Evolutionary conservation across 1,139 yeast species (phyloP).

Genomic region (Kodamaea derodonti): DNA sequence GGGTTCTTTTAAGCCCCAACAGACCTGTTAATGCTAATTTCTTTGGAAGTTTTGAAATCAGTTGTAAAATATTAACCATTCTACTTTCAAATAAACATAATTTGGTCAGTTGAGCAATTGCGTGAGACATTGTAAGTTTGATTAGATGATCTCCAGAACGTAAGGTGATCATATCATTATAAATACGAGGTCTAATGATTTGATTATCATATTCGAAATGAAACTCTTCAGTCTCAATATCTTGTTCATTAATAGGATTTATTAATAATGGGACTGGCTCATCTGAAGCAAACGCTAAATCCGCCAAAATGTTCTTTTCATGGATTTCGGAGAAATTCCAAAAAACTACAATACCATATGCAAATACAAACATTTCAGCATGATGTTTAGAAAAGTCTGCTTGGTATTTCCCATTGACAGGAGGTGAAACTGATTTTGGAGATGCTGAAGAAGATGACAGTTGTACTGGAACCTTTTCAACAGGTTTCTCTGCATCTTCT

Average conservation of each 20-base stretch:
- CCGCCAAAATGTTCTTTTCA: conserved; percentile 91
- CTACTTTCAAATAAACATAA: conserved; percentile 86
- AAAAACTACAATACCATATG: conserved; percentile 91
- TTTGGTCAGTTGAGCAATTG: conserved; percentile 94
- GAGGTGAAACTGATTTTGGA: conserved; percentile 7
- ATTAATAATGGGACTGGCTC: conserved; percentile 49
- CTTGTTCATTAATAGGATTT: conserved; percentile 81
- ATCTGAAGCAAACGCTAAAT: conserved; percentile 71
- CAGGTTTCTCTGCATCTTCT: not conserved
- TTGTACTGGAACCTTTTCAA: not conserved
- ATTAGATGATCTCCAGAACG: conserved; percentile 90
- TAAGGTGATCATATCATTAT: conserved; percentile 89
- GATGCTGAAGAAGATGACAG: not conserved
- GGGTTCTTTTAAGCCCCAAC: conserved; percentile 73
- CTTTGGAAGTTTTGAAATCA: conserved; percentile 84
- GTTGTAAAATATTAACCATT: conserved; percentile 78
- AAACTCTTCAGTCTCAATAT: conserved; percentile 92
- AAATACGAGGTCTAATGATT: conserved; percentile 81
- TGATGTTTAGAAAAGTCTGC: conserved; percentile 63
- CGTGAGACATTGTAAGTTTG: conserved; percentile 90
- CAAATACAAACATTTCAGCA: conserved; percentile 87
- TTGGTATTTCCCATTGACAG: conserved; percentile 8
- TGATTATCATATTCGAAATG: conserved; percentile 86
- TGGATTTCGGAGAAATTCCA: conserved; percentile 95
- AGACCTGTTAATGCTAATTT: conserved; percentile 87